These are phyloP conservation scores for Scheffersomyces insectosa DNA, from an alignment of 1,139 yeast genomes.

Conservation along the genomic window DNA sequence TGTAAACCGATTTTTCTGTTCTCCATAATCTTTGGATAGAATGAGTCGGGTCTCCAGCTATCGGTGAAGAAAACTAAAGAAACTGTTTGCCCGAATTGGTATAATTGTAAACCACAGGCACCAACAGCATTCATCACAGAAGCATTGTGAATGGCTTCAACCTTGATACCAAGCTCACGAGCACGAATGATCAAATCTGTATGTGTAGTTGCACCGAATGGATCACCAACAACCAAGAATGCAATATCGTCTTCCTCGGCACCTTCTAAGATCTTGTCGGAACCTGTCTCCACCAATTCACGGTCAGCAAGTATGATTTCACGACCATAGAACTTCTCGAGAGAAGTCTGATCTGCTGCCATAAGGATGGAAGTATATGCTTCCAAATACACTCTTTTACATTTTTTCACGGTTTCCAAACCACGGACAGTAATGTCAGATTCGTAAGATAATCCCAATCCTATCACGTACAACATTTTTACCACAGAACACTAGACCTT, in stretches of 20 bases:
- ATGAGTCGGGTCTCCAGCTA: constrained; percentile 93
- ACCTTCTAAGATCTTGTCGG: constrained; percentile 74
- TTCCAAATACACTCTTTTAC: constrained; percentile 88
- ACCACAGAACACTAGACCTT: neutral
- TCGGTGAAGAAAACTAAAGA: constrained; percentile 95
- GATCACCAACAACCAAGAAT: constrained; percentile 94
- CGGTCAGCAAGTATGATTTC: constrained; percentile 88
- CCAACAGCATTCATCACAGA: constrained; percentile 99
- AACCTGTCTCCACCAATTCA: constrained; percentile 88
- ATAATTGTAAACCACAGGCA: constrained; percentile 92
- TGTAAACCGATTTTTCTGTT: constrained; percentile 89
- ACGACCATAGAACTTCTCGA: constrained; percentile 83
- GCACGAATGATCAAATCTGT: constrained; percentile 92
- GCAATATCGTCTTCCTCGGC: constrained; percentile 86
- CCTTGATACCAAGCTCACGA: constrained; percentile 73
- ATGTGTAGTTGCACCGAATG: constrained; percentile 97
- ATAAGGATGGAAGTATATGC: constrained; percentile 93
- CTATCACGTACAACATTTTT: constrained; percentile 82
- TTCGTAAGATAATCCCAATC: constrained; percentile 87
- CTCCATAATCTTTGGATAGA: constrained; percentile 86
- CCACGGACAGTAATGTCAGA: constrained; percentile 95
- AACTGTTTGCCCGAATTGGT: constrained; percentile 95
- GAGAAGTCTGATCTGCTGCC: constrained; percentile 74
- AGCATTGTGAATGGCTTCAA: constrained; percentile 89
- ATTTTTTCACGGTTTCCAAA: constrained; percentile 74